Conservation (phyloP, 345 rosid genomes). For the Eucalyptus regnans region DNA sequence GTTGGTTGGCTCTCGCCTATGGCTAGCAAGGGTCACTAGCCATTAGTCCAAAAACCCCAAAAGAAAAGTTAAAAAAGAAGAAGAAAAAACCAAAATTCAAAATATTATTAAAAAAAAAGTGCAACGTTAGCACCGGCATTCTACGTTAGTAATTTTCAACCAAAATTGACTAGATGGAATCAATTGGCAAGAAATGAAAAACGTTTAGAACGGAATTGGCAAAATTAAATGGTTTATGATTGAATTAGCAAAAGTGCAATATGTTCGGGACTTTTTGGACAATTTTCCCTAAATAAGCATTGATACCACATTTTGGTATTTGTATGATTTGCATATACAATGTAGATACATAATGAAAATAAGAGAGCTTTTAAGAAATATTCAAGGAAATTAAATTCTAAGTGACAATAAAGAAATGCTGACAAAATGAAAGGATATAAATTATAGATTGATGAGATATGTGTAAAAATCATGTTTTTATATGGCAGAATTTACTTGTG, state of each 20-base stretch:
- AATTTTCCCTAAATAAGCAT: background rate
- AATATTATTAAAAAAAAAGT: no score
- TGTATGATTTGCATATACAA: background rate
- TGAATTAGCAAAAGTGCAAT: no score
- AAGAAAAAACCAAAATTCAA: no score
- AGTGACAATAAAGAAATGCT: background rate
- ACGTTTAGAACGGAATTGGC: fast-evolving
- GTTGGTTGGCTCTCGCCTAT: no score
- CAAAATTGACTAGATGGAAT: fast-evolving
- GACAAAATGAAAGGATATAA: background rate
- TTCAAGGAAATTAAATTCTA: background rate
- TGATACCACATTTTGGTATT: background rate
- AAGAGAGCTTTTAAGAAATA: background rate
- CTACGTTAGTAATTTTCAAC: no score
- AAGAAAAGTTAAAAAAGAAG: no score
- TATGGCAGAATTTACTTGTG: background rate
- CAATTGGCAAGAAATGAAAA: no score
- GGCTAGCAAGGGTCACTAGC: fast-evolving
- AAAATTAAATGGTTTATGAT: no score
- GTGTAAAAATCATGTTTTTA: background rate
- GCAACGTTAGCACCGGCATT: fast-evolving
- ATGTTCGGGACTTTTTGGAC: no score
- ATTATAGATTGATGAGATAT: background rate
- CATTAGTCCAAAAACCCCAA: no score
- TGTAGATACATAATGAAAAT: background rate